These are phyloP conservation scores for Cyclanthera cordifolia DNA, from an alignment of 306 rosid species.

Conservation along the genomic window DNA sequence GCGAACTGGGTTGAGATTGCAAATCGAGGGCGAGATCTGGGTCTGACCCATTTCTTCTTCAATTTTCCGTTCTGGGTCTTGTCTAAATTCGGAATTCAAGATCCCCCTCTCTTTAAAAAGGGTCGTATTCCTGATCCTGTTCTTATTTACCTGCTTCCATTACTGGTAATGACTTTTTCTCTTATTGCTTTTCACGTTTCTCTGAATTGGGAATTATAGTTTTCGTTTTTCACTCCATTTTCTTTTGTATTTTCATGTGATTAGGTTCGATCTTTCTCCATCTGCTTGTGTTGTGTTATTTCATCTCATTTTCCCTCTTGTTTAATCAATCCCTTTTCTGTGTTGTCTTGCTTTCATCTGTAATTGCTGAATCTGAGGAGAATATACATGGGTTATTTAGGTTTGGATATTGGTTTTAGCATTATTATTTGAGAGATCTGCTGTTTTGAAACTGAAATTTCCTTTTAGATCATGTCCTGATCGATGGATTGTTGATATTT, in stretches of 20 bases:
- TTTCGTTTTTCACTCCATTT: not conserved
- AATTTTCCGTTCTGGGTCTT: conserved; percentile 9
- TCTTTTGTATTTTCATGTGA: not conserved
- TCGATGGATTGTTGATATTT: not conserved
- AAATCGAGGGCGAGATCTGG: conserved; percentile 27
- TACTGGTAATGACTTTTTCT: conserved; percentile 23
- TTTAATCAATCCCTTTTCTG: not conserved
- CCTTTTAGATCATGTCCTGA: not conserved
- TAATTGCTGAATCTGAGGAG: not conserved
- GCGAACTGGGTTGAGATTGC: not conserved
- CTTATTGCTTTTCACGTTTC: not conserved
- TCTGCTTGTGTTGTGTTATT: not conserved
- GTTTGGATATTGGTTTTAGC: conserved; percentile 7
- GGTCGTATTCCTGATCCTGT: too few relatives aligned
- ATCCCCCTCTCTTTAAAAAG: conserved; percentile 30
- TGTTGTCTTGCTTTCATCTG: not conserved
- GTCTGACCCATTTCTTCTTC: conserved; percentile 18
- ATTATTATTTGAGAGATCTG: conserved; percentile 22
- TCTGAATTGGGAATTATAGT: not conserved
- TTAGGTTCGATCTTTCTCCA: conserved; percentile 8
- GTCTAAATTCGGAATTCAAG: conserved; percentile 29
- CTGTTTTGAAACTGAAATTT: not conserved
- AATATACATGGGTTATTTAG: not conserved
- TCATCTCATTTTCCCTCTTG: not conserved
- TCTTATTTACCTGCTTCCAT: too few relatives aligned